phyloP scores from a whole-genome alignment of 2,329 filamentous ascomycete species.

The Fusarium sp. region DNA sequence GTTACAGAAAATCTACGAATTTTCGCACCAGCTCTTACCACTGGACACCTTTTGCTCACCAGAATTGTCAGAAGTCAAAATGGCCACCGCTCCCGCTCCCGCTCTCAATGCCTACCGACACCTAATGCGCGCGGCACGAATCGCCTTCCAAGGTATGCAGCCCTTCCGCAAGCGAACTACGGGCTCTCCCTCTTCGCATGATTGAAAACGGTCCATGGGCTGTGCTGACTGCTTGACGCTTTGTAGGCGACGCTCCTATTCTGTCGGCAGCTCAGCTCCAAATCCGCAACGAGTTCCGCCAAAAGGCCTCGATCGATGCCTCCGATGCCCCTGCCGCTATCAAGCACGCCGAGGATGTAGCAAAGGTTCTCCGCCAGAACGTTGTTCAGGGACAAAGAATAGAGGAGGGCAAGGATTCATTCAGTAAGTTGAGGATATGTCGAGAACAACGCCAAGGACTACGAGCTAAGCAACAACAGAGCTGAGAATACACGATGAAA shows the following conservation, averaged over 20 bases:
- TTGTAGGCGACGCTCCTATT: conserved; percentile 77
- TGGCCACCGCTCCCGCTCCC: conserved; percentile 62
- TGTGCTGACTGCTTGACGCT: conserved; percentile 7
- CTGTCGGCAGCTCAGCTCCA: conserved; percentile 79
- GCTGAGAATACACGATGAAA: conserved; percentile 90
- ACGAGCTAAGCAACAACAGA: conserved; percentile 65
- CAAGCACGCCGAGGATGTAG: conserved; percentile 85
- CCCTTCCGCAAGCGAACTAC: background rate
- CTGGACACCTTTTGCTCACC: background rate
- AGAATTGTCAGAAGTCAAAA: conserved; percentile 13
- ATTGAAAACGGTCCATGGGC: too few relatives aligned
- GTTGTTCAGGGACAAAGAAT: conserved; percentile 84
- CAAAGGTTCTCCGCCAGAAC: conserved; percentile 84
- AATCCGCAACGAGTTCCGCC: conserved; percentile 82
- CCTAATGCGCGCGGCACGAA: conserved; percentile 82
- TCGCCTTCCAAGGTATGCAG: conserved; percentile 84
- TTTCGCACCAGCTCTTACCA: background rate
- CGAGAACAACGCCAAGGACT: background rate
- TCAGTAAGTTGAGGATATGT: conserved; percentile 62
- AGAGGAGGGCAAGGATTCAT: conserved; percentile 64
- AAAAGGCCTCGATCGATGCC: conserved; percentile 72
- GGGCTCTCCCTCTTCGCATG: background rate
- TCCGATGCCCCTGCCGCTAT: conserved; percentile 75
- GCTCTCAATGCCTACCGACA: conserved; percentile 85
- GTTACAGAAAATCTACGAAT: background rate